Percentiles rank a stretch among this genome's conserved stretches.
These are phyloP conservation scores for Paramecium pentaurelia DNA, from an alignment of 73 alveolate species.

Conservation along the genomic window DNA sequence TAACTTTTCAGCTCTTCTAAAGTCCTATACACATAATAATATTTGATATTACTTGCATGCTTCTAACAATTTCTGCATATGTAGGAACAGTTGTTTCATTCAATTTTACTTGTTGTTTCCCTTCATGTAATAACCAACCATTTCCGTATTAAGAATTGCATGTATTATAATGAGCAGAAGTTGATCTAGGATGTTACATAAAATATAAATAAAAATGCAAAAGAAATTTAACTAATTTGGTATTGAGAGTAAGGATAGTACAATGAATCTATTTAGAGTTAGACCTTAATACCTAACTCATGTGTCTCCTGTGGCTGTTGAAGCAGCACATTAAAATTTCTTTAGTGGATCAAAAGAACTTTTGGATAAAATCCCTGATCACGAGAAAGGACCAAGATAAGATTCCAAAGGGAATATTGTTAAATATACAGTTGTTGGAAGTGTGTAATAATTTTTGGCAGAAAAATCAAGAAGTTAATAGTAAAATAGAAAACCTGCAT, in stretches of 20 bases:
- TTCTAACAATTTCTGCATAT: constrained; percentile 10
- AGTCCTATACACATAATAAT: background rate
- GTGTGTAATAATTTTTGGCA: background rate
- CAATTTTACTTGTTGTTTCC: background rate
- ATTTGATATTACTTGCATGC: background rate
- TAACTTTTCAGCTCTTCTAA: constrained; percentile 44
- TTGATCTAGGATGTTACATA: constrained; percentile 5
- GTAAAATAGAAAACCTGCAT: background rate
- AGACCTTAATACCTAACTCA: constrained; percentile 2
- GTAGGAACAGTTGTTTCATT: constrained; percentile 5
- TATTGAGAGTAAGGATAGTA: constrained; percentile 4
- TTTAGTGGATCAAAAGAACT: constrained; percentile 9
- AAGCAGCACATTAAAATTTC: background rate
- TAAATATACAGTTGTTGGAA: constrained; percentile 19
- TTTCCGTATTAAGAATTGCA: background rate
- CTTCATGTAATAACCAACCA: constrained; percentile 9
- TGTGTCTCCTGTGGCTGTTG: background rate
- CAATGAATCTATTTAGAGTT: background rate
- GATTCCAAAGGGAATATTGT: constrained; percentile 20
- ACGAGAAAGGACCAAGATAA: constrained; percentile 11
- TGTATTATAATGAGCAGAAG: background rate
- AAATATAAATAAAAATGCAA: background rate
- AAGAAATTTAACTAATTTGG: background rate
- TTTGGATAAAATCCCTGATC: background rate
- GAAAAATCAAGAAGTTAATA: constrained; percentile 4